phyloP scores from a whole-genome alignment of 768 basidiomycete genomes.

The Agrocybe pediades region DNA sequence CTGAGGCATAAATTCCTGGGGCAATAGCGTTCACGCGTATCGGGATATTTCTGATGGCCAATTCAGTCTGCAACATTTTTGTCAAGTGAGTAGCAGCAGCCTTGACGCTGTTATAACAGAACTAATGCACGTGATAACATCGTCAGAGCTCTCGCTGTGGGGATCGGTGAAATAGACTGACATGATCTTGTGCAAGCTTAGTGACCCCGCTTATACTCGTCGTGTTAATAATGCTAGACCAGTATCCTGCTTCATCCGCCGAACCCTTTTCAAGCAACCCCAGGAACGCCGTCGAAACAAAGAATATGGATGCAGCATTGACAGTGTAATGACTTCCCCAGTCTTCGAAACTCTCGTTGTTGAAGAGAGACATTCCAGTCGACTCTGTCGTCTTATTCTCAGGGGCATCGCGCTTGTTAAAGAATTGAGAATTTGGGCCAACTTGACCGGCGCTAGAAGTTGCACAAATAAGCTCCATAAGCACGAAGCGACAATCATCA shows the following conservation, averaged over 20 bases:
- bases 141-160: neutral
- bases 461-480: neutral
- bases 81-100: conserved; percentile 79
- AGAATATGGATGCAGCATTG: conserved; percentile 79
- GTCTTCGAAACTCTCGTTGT: conserved; percentile 60
- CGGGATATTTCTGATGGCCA: conserved; percentile 65
- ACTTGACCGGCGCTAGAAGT: conserved; percentile 67
- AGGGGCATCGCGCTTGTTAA: conserved; percentile 55
- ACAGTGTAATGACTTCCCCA: conserved; percentile 66
- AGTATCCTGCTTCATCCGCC: conserved; percentile 55
- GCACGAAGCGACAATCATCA: neutral
- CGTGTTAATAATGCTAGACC: conserved; percentile 73
- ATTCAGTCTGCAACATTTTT: conserved; percentile 74
- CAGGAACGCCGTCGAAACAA: conserved; percentile 75
- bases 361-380: conserved; percentile 69
- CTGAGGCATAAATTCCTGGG: conserved; percentile 75
- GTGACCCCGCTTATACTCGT: conserved; percentile 76
- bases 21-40: conserved; percentile 77
- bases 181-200: conserved; percentile 76
- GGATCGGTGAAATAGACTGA: conserved; percentile 33
- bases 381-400: conserved; percentile 65
- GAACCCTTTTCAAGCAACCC: conserved; percentile 76
- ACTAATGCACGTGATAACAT: conserved; percentile 49
- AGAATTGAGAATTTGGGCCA: conserved; percentile 63
- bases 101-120: conserved; percentile 81